Base-by-base conservation (phyloP, 2,329 filamentous ascomycete species). In the Chaetomium sp. region DNA sequence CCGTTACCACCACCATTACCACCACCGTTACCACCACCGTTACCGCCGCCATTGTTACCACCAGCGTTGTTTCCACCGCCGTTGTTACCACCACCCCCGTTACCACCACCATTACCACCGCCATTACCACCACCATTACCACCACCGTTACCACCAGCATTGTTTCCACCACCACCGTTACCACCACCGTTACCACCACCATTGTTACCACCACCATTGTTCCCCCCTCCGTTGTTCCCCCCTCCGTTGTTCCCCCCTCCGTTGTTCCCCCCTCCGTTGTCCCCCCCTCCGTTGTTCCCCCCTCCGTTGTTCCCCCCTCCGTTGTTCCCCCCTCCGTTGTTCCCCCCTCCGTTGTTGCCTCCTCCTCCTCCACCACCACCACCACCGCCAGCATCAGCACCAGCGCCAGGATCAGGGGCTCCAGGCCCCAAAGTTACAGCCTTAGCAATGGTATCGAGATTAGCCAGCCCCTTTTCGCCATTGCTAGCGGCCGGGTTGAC, bases 401-500 rank as follows among this genome's bases (percentile, higher is more conserved):
- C 60, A 51, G 52, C 55, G 36, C 48, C 57, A 33, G 63, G 66
- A 45, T 59, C 60, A 19, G 61, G 64, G 14, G 51, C 62, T 37
- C 63, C 64, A 49, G 59, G 63, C 46, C 66, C 66, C 6, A 64
- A 53, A 8, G 61, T 55, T 4, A 67, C 64, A n/a, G 66, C 66
- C 32, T 59, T 27, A n/a, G 52, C 60, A 56, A 58, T 61, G n/a
- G 57, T 34, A 11, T 56, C 57, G 35, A 61, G 60, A 45, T 65
- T 62, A 49, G 65, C 62, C 51, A 62, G 40, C 11, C 63, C 64
- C 56, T 63, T 64, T 33, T 47, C 48, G 49, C 67, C 65, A 53
- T 69, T 57, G 60, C 63, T 67, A 33, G 64, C 64, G 51, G 66
- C 65, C 5, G 61, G 61, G 54, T 68, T 68, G 43, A 57, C 60